Evolutionary conservation across 2,329 filamentous ascomycete species (phyloP), one percentile per base, ranked within the genome.

Genomic region (Colletotrichum nymphaeae): DNA sequence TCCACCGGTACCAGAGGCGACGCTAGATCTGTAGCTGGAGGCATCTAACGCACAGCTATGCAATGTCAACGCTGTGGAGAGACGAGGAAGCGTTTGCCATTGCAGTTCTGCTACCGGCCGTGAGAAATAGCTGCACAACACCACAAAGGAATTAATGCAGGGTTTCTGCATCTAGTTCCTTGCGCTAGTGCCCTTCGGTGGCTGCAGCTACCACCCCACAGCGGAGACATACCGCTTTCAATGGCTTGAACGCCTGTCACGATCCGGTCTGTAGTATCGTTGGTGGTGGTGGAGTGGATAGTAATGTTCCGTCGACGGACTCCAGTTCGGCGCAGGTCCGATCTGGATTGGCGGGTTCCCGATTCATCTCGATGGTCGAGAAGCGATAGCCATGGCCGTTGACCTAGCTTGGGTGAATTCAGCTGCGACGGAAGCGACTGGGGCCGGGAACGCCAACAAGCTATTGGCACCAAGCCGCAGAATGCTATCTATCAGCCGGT

Each of bases 121-220:
- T n/a, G 49, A 26, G 26, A 6, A 32, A 16, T 28, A 46, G 37
- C 37, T 69, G 58, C 52, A 42, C 30, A 53, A 30, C 37, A 69
- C 35, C 19, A 59, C 63, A 69, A 55, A 55, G 65, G 24, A 46
- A 49, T 9, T 4, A 60, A 53, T n/a, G 66, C 66, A 69, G 70
- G 70, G 70, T 49, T 49, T 68, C 65, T 63, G 64, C 49, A 52
- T 30, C 16, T 32, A 30, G 70, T 53, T 46, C 70, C 59, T 63
- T 35, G 57, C 66, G 22, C 24, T 64, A 55, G 32, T 49, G 55
- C 37, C 24, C 24, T 63, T 26, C 49, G 59, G 57, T 68, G 65
- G 58, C 69, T 63, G 69, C 52, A 68, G 57, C 42, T 70, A 24
- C 42, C n/a, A 26, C 60, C 49, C 67, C 55, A 62, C 60, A 73